Conservation (phyloP, 768 basidiomycete genomes). For the Auricularia heimuer region DNA sequence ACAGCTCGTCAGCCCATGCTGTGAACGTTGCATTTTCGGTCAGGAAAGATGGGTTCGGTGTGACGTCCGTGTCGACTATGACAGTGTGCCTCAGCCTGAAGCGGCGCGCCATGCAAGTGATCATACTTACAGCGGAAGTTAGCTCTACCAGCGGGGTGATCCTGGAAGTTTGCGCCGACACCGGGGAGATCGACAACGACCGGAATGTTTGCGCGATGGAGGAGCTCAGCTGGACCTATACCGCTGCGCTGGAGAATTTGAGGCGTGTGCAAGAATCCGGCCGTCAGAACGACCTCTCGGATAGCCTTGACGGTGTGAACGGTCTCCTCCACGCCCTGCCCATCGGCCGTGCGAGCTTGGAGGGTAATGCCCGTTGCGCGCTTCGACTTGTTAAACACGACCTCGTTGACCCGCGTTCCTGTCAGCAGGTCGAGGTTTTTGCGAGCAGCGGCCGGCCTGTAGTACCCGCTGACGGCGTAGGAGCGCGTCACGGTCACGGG, state of each 20-base stretch:
- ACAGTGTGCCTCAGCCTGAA: neutral
- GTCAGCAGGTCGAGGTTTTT: constrained; percentile 4
- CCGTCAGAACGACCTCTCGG: neutral
- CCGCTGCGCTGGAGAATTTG: constrained; percentile 6
- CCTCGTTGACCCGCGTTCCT: neutral
- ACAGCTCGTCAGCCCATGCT: neutral
- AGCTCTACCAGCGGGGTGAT: neutral
- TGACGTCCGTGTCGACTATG: neutral
- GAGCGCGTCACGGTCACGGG: neutral
- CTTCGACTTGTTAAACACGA: neutral
- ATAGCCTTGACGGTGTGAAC: neutral
- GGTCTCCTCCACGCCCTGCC: neutral
- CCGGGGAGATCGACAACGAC: neutral
- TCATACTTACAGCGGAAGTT: neutral
- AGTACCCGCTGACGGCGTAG: constrained; percentile 2
- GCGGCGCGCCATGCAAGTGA: neutral
- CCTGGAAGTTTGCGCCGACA: constrained; percentile 6
- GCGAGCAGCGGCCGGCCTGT: neutral
- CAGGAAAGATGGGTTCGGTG: neutral
- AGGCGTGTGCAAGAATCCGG: constrained; percentile 3
- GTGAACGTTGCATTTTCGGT: neutral
- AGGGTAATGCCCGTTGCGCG: neutral
- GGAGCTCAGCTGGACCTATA: neutral
- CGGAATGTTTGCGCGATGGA: neutral
- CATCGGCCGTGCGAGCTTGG: neutral